Percentiles rank a stretch among this genome's conserved stretches.
Conservation (phyloP, 768 basidiomycete genomes). For the Mycena metata region DNA sequence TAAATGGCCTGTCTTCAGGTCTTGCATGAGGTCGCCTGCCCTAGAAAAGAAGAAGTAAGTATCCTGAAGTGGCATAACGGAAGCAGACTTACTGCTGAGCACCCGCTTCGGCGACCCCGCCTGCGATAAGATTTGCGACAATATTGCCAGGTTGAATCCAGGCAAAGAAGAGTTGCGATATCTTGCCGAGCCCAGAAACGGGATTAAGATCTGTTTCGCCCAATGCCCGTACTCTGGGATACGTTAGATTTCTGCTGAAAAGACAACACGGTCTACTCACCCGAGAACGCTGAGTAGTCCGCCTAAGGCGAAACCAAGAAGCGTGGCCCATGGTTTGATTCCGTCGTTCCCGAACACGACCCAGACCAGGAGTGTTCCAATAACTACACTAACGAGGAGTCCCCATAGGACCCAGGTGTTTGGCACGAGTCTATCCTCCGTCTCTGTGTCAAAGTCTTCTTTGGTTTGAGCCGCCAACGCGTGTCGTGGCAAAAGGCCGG, state of each 20-base stretch:
- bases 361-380: slow-evolving; percentile 89
- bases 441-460: slow-evolving; percentile 79
- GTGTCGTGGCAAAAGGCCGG: slow-evolving; percentile 49
- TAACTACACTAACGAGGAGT: slow-evolving; percentile 66
- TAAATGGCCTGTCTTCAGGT: slow-evolving; percentile 97
- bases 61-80: slow-evolving; percentile 5
- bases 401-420: slow-evolving; percentile 82
- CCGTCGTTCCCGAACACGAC: slow-evolving; percentile 90
- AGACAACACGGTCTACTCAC: slow-evolving; percentile 55
- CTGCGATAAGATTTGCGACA: slow-evolving; percentile 98
- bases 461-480: slow-evolving; percentile 42
- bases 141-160: slow-evolving; percentile 95
- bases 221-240: slow-evolving; percentile 84
- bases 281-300: slow-evolving; percentile 90
- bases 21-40: slow-evolving; percentile 98
- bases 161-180: slow-evolving; percentile 94
- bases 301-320: slow-evolving; percentile 87
- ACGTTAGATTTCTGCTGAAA: slow-evolving; percentile 20
- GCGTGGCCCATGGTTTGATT: slow-evolving; percentile 95
- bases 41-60: slow-evolving; percentile 51
- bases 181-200: slow-evolving; percentile 93
- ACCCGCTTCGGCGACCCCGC: slow-evolving; percentile 97
- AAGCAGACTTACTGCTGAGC: slow-evolving; percentile 79
- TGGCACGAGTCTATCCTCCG: slow-evolving; percentile 85
- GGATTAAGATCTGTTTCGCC: slow-evolving; percentile 97